phyloP scores from a whole-genome alignment of 139 green algal genomes.

The Yamagishiella unicocca region DNA sequence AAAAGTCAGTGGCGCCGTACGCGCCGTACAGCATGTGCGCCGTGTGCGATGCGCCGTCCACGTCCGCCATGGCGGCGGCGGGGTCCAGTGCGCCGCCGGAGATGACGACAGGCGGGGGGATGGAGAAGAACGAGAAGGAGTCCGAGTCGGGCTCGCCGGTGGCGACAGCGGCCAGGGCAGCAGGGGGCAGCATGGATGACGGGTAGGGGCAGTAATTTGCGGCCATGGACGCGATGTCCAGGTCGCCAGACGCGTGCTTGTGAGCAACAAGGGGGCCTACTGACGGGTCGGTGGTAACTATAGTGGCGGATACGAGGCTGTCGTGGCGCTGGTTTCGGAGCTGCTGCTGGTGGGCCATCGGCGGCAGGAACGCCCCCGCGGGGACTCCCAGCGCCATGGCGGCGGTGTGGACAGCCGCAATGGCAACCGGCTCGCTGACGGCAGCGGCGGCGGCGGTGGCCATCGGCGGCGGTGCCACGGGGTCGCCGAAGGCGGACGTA shows the following conservation, averaged over 20 bases:
- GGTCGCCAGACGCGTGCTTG: slow-evolving; percentile 40
- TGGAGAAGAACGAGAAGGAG: slow-evolving; percentile 46
- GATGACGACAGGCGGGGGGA: slow-evolving; percentile 20
- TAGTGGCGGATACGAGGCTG: background rate
- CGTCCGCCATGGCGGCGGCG: background rate
- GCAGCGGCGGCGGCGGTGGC: background rate
- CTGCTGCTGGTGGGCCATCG: background rate
- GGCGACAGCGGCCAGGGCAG: background rate
- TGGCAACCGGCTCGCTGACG: background rate
- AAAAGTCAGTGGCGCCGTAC: background rate
- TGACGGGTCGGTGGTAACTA: background rate
- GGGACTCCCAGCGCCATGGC: background rate
- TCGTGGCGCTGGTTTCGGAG: background rate
- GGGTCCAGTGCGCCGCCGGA: too few species aligned
- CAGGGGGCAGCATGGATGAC: background rate
- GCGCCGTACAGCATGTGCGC: background rate
- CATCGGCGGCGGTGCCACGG: background rate
- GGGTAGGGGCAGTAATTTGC: slow-evolving; percentile 38
- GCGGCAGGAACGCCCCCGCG: slow-evolving; percentile 10
- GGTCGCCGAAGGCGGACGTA: background rate
- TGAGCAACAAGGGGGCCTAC: slow-evolving; percentile 13
- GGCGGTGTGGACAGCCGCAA: too few species aligned
- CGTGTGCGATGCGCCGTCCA: background rate
- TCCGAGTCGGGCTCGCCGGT: background rate
- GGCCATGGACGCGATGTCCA: slow-evolving; percentile 33